These are phyloP conservation scores for Strobilomyces confusus DNA, from an alignment of 768 basidiomycete genomes.

Conservation along the genomic window DNA sequence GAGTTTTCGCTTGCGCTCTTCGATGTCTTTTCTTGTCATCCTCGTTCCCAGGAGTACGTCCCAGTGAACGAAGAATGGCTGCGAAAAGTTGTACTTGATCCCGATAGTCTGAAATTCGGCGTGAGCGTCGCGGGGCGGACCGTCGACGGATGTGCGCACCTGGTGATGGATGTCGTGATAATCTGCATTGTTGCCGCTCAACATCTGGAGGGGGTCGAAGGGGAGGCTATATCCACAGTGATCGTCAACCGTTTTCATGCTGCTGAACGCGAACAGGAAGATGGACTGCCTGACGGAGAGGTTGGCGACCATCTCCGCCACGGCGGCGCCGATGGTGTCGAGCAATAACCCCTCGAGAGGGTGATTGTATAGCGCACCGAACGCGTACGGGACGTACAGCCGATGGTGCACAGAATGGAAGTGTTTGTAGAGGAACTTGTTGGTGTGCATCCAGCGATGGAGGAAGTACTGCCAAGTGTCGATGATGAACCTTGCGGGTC, in stretches of 20 bases:
- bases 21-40: slow-evolving; percentile 69
- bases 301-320: slow-evolving; percentile 66
- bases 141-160: slow-evolving; percentile 36
- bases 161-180: slow-evolving; percentile 99
- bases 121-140: background rate
- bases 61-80: slow-evolving; percentile 97
- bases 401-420: slow-evolving; percentile 95
- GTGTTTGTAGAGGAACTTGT: slow-evolving; percentile 86
- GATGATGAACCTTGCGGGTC: slow-evolving; percentile 67
- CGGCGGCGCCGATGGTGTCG: slow-evolving; percentile 73
- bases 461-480: slow-evolving; percentile 99
- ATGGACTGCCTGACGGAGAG: slow-evolving; percentile 82
- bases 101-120: slow-evolving; percentile 45
- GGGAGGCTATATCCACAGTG: slow-evolving; percentile 90
- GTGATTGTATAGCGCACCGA: slow-evolving; percentile 96
- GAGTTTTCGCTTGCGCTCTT: slow-evolving; percentile 42
- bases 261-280: slow-evolving; percentile 78
- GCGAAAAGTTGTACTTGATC: slow-evolving; percentile 93
- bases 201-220: slow-evolving; percentile 85
- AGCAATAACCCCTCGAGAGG: slow-evolving; percentile 91
- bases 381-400: slow-evolving; percentile 95
- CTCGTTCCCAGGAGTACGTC: slow-evolving; percentile 81
- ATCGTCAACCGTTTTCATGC: slow-evolving; percentile 92
- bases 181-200: slow-evolving; percentile 88
- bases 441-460: slow-evolving; percentile 88